Evolutionary conservation across 148 eudicot species (phyloP).

Genomic region (Rhododendron molle): DNA sequence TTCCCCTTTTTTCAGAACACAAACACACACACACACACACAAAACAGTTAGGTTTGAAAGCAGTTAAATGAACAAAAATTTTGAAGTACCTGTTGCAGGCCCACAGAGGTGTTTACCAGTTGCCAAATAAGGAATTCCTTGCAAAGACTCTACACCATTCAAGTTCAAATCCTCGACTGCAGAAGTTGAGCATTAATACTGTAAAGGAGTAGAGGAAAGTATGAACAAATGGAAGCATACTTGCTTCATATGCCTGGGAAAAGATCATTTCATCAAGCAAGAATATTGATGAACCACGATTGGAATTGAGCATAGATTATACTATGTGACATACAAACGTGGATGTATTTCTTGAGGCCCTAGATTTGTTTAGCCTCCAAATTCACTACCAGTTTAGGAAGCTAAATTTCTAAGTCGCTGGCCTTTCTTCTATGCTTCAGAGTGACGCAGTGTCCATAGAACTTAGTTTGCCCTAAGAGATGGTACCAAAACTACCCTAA

Average conservation of each 20-base stretch:
- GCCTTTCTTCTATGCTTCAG: background rate
- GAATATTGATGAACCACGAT: background rate
- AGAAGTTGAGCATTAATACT: conserved; percentile 2
- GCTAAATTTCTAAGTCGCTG: background rate
- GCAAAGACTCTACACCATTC: conserved; percentile 69
- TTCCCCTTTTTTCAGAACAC: background rate
- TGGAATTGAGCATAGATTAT: background rate
- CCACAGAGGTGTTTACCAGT: conserved; percentile 98
- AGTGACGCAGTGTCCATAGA: background rate
- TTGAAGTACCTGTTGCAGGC: conserved; percentile 80
- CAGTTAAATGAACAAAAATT: conserved; percentile 6
- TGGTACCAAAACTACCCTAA: background rate
- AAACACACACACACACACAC: no score
- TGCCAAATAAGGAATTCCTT: conserved; percentile 66
- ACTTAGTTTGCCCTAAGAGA: background rate
- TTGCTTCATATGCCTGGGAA: background rate
- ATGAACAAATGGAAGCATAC: background rate
- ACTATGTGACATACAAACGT: background rate
- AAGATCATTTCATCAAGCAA: background rate
- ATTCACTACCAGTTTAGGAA: background rate
- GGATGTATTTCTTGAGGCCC: background rate
- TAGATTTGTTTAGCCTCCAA: background rate
- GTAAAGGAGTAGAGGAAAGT: background rate
- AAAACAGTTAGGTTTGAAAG: background rate
- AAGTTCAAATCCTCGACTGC: conserved; percentile 95